Conservation (phyloP, 2,329 filamentous ascomycete genomes). For the Monilinia polystroma region DNA sequence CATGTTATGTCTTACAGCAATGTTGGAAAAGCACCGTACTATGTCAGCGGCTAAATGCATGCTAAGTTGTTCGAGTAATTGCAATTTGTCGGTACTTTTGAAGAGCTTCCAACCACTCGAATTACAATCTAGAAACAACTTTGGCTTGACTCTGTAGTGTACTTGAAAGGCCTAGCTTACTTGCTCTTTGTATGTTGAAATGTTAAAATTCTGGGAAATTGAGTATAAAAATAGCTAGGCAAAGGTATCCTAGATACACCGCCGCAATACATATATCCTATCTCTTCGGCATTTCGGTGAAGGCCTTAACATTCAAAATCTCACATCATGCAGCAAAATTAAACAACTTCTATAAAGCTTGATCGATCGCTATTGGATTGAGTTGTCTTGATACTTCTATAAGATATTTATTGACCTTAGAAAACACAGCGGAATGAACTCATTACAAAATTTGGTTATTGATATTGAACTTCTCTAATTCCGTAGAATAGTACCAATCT, state of each 20-base stretch:
- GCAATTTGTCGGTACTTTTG: not conserved
- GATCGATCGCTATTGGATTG: not conserved
- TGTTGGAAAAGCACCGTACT: not conserved
- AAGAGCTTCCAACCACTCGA: not conserved
- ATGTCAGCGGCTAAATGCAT: not conserved
- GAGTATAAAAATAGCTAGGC: no score
- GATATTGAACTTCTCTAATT: not conserved
- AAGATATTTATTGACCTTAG: not conserved
- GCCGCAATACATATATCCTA: no score
- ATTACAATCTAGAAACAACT: not conserved
- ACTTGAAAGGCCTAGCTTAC: not conserved
- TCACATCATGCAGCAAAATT: not conserved
- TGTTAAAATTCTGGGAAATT: not conserved
- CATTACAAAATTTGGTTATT: not conserved
- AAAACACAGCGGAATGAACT: not conserved
- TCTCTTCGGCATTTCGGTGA: no score
- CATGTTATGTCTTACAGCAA: not conserved
- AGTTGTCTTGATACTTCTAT: not conserved
- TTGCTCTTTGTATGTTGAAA: not conserved
- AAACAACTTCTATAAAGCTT: not conserved
- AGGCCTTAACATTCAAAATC: not conserved
- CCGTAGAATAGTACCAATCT: not conserved
- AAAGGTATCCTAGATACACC: no score
- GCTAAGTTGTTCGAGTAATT: no score
- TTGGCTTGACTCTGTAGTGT: not conserved